These are phyloP conservation scores for Aegle marmelos DNA, from an alignment of 345 rosid genomes.

Conservation along the genomic window DNA sequence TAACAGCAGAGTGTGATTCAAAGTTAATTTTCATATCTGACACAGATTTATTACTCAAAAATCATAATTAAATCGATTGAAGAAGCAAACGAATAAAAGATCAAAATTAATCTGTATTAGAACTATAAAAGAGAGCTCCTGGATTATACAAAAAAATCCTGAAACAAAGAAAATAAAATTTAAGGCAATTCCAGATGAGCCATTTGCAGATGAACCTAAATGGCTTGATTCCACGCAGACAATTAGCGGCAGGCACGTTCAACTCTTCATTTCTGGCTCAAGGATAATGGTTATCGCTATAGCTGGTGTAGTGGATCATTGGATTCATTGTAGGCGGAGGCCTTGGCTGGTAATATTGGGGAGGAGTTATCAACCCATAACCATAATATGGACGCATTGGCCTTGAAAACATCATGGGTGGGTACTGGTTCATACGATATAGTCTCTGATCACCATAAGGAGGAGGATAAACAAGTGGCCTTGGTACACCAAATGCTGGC, in stretches of 20 bases:
- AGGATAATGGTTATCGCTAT: not conserved
- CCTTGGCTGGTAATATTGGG: not conserved
- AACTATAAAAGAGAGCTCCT: too few species aligned
- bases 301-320: constrained; percentile 9
- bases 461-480: not conserved
- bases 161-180: not conserved
- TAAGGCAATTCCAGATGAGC: not conserved
- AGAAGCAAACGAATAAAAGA: not conserved
- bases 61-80: not conserved
- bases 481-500: not conserved
- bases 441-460: not conserved
- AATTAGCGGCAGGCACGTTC: not conserved
- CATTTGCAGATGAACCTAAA: not conserved
- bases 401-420: not conserved
- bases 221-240: not conserved
- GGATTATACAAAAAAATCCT: too few species aligned
- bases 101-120: too few species aligned
- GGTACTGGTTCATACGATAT: not conserved
- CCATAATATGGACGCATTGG: not conserved
- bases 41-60: not conserved
- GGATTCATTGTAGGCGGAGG: constrained; percentile 4
- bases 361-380: not conserved
- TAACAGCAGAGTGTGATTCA: not conserved
- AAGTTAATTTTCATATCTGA: too few species aligned
- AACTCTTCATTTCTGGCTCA: not conserved